Conservation (phyloP, 202 grass and related monocot species). For the Schoenoplectus tabernaemontani region DNA sequence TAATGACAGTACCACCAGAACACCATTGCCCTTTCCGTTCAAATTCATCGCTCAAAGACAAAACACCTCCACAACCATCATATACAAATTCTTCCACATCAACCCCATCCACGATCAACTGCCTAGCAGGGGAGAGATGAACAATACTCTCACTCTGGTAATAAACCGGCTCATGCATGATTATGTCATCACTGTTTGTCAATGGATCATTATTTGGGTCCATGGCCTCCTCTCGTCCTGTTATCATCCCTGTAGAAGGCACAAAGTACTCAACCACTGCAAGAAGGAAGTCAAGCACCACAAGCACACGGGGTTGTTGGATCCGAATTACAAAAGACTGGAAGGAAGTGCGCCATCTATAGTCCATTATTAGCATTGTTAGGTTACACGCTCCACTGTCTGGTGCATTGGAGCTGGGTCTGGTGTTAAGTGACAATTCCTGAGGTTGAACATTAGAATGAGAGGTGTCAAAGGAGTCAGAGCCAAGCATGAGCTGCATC, state of each 20-base stretch:
- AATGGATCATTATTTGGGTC: slow-evolving; percentile 88
- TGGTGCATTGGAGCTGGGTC: slow-evolving; percentile 23
- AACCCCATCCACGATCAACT: slow-evolving; percentile 91
- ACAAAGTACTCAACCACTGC: slow-evolving; percentile 86
- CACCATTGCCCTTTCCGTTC: slow-evolving; percentile 61
- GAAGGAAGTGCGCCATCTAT: slow-evolving; percentile 84
- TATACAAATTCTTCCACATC: slow-evolving; percentile 73
- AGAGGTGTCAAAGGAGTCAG: slow-evolving; percentile 47
- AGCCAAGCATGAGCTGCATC: slow-evolving; percentile 94
- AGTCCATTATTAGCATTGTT: slow-evolving; percentile 98
- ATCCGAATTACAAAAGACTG: slow-evolving; percentile 88
- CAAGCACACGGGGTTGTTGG: slow-evolving; percentile 84
- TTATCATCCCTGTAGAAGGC: slow-evolving; percentile 80
- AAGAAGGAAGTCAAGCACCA: slow-evolving; percentile 87
- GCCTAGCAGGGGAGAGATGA: slow-evolving; percentile 79
- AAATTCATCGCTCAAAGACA: slow-evolving; percentile 76
- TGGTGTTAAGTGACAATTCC: slow-evolving; percentile 12
- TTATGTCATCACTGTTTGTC: slow-evolving; percentile 68
- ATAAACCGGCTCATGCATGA: slow-evolving; percentile 60
- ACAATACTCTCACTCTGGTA: slow-evolving; percentile 57
- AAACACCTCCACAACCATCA: slow-evolving; percentile 82
- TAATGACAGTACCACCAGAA: slow-evolving; percentile 54
- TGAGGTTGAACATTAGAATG: slow-evolving; percentile 25
- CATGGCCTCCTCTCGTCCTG: slow-evolving; percentile 68
- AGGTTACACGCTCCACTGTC: slow-evolving; percentile 54